phyloP scores from a whole-genome alignment of 75 land plant genomes.

The Larix kaempferi region DNA sequence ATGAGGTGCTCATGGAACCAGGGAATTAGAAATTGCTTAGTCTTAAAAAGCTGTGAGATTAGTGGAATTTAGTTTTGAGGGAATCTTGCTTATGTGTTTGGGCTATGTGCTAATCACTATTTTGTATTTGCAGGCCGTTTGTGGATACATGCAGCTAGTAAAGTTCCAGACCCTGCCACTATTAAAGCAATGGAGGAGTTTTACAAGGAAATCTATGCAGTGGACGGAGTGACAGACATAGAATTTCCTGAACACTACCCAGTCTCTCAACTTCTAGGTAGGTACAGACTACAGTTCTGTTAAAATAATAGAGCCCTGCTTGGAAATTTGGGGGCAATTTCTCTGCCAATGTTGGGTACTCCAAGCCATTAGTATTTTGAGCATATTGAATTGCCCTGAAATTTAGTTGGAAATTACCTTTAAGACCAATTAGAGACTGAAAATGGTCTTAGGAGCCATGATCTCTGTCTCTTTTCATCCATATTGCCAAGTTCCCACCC shows the following conservation, averaged over 20 bases:
- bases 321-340: background rate
- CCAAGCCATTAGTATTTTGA: too few relatives aligned
- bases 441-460: too few relatives aligned
- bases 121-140: slow-evolving; percentile 52
- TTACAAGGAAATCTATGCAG: slow-evolving; percentile 79
- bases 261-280: slow-evolving; percentile 79
- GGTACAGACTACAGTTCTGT: too few relatives aligned
- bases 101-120: background rate
- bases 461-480: too few relatives aligned
- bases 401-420: too few relatives aligned
- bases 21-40: too few relatives aligned
- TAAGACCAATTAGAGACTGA: too few relatives aligned
- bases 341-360: background rate
- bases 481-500: too few relatives aligned
- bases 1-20: too few relatives aligned
- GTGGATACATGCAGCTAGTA: slow-evolving; percentile 95
- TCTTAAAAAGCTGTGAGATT: background rate
- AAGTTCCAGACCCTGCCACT: slow-evolving; percentile 81
- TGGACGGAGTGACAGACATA: slow-evolving; percentile 72
- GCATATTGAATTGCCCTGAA: too few relatives aligned
- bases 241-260: slow-evolving; percentile 90
- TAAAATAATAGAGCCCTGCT: background rate
- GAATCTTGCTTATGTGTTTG: background rate
- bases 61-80: slow-evolving; percentile 4
- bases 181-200: slow-evolving; percentile 91